Evolutionary conservation across 2,329 filamentous ascomycete genomes (phyloP).

Genomic region (Penicillium rolfsii): DNA sequence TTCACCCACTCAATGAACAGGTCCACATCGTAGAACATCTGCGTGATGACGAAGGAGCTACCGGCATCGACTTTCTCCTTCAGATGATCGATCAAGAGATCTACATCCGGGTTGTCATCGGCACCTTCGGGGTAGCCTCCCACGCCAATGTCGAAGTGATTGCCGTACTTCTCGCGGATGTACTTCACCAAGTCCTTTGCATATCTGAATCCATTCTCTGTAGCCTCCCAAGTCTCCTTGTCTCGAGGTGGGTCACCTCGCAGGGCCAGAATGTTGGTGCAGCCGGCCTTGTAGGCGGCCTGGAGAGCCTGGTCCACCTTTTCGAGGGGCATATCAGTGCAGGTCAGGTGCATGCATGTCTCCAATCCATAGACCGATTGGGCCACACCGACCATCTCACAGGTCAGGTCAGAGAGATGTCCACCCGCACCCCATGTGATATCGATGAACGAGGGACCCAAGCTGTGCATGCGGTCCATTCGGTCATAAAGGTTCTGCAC

Average conservation of each 20-base stretch:
- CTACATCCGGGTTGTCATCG: constrained; percentile 88
- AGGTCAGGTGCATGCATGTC: constrained; percentile 98
- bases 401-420: constrained; percentile 85
- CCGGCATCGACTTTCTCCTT: constrained; percentile 98
- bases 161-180: constrained; percentile 75
- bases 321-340: constrained; percentile 93
- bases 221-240: constrained; percentile 88
- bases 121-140: constrained; percentile 95
- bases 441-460: constrained; percentile 95
- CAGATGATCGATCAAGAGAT: constrained; percentile 82
- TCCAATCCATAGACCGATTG: constrained; percentile 95
- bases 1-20: constrained; percentile 90
- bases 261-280: constrained; percentile 94
- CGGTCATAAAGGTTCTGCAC: constrained; percentile 99
- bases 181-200: constrained; percentile 88
- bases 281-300: constrained; percentile 89
- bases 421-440: constrained; percentile 98
- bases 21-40: constrained; percentile 99
- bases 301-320: constrained; percentile 88
- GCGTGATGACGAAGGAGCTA: constrained; percentile 90
- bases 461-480: constrained; percentile 97
- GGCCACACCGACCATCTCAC: constrained; percentile 95
- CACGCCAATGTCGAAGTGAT: constrained; percentile 96
- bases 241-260: constrained; percentile 92
- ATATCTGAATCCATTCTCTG: constrained; percentile 85